Percentiles rank a stretch among this genome's conserved stretches.
These are phyloP conservation scores for Tricholoma sp. DNA, from an alignment of 768 basidiomycete species.

Conservation along the genomic window DNA sequence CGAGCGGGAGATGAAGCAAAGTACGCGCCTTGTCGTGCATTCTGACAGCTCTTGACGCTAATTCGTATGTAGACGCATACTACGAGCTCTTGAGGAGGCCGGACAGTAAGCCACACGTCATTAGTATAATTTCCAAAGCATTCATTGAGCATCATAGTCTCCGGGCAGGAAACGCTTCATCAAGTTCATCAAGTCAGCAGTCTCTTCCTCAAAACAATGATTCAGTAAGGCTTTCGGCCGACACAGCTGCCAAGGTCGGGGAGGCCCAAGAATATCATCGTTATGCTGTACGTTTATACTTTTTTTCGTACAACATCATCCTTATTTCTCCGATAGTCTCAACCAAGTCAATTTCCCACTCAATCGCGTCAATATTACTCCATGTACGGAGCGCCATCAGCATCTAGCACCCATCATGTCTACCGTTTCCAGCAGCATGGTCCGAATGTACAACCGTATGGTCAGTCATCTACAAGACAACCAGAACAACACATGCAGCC, in stretches of 20 bases:
- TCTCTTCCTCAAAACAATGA: background rate
- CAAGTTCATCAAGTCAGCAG: slow-evolving; percentile 6
- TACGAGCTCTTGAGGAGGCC: slow-evolving; percentile 3
- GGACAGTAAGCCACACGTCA: background rate
- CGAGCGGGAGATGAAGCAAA: slow-evolving; percentile 15
- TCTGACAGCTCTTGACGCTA: background rate
- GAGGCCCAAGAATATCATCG: background rate
- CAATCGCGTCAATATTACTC: background rate
- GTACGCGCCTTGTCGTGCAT: slow-evolving; percentile 8
- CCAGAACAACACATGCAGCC: background rate
- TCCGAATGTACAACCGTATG: background rate
- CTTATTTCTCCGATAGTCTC: background rate
- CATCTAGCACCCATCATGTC: background rate
- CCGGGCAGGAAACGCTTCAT: slow-evolving; percentile 1
- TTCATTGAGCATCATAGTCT: background rate
- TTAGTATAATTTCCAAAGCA: background rate
- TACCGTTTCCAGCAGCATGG: background rate
- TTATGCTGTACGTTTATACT: background rate
- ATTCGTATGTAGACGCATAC: slow-evolving; percentile 7
- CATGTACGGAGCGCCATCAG: background rate
- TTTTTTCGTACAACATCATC: background rate
- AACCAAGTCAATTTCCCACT: background rate
- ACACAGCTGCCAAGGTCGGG: background rate
- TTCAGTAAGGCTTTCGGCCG: background rate
- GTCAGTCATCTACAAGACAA: background rate